These are phyloP conservation scores for Rhodocollybia butyracea DNA, from an alignment of 768 basidiomycete genomes.

Conservation along the genomic window DNA sequence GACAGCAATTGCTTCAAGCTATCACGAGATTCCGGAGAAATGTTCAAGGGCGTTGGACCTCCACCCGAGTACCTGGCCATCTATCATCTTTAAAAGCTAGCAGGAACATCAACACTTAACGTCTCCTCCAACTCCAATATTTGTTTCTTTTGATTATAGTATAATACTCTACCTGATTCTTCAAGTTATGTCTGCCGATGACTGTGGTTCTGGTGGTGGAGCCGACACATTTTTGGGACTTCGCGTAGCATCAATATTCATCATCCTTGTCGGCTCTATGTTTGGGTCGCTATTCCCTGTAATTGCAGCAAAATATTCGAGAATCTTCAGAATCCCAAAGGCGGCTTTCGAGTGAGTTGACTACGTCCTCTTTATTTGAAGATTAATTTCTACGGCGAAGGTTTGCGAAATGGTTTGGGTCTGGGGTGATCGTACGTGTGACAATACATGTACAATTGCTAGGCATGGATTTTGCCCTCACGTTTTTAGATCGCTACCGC, in stretches of 20 bases:
- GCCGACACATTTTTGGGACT: conserved; percentile 34
- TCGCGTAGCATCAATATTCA: conserved; percentile 54
- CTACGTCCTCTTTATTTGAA: background rate
- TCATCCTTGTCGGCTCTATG: conserved; percentile 44
- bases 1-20: too few relatives aligned
- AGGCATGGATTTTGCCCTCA: background rate
- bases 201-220: conserved; percentile 41
- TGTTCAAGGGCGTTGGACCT: too few relatives aligned
- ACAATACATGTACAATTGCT: background rate
- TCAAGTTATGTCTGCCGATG: conserved; percentile 8
- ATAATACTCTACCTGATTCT: too few relatives aligned
- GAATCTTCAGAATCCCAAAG: conserved; percentile 36
- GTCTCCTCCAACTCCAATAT: too few relatives aligned
- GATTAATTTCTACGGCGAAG: conserved; percentile 29
- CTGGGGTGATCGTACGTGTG: conserved; percentile 73
- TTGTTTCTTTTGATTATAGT: too few relatives aligned
- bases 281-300: conserved; percentile 55
- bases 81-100: too few relatives aligned
- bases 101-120: too few relatives aligned
- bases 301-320: conserved; percentile 34
- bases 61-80: too few relatives aligned
- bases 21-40: too few relatives aligned
- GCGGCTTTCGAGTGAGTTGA: conserved; percentile 47
- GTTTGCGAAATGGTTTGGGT: conserved; percentile 89
- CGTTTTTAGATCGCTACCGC: conserved; percentile 75